Base-by-base conservation (phyloP, 2,329 filamentous ascomycete genomes). In the Microcera coccophila region DNA sequence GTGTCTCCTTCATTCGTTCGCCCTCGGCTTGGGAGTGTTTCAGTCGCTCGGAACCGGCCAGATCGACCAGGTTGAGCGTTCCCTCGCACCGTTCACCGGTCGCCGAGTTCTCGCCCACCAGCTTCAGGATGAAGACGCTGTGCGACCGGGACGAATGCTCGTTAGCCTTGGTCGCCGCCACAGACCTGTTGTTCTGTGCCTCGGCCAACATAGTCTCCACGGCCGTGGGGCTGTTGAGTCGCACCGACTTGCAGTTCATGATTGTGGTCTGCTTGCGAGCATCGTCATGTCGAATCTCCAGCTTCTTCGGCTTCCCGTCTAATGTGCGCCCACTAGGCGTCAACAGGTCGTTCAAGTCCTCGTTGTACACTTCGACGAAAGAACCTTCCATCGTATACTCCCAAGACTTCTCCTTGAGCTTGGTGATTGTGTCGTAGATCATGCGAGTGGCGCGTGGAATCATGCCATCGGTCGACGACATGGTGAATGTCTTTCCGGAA, bases 321-420 rank as follows among this genome's bases (percentile, higher is more conserved):
- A 84, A 76, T 41, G 85, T 82, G 1, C 84, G 79, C 3, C 71
- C 65, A 1, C 63, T 63, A 1, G 74, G 66, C 1, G 71, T 70
- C 11, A 98, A 78, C 12, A 98, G 70, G 63, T 98, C 93, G 62
- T 96, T 90, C 50, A 98, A 76, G 48, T 94, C 93, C 63, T 98
- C 93, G 50, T 98, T 97, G 78, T 98, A 98, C 5, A 98, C 93
- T 62, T 98, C 93, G 12, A 97, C 82, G 60, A 98, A 98, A 42
- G 84, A 90, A 5, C 93, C 93, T 62, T 95, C 87, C 81, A 98
- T 95, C 0, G 78, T 85, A 67, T 98, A 98, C 31, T 77, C 79
- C 93, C 93, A 98, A 18, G 90, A 93, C 63, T 96, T 94, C 54
- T 90, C 87, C 63, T 86, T 83, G 15, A 98, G 74, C 38, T 84